Evolutionary conservation across 371 early-diverging fungal species (phyloP), one percentile per base, ranked within the genome.

Genomic region (Zopfochytrium polystomum): DNA sequence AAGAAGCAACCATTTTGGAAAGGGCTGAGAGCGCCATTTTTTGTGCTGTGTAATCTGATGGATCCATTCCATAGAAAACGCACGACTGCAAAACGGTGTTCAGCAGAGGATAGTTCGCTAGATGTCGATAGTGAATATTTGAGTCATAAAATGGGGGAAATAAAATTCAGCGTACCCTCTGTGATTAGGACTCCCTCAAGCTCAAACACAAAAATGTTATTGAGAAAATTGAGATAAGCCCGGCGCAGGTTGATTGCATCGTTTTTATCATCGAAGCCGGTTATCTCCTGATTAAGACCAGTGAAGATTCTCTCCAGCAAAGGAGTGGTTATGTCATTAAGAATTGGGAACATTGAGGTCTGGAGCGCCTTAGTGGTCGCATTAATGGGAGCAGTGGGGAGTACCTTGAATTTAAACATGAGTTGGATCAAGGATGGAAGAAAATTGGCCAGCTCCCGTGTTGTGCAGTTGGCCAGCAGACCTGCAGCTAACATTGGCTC

Each of bases 191-290:
- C 82, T 25, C 75, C 79, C 68, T 90, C 88, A 55, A 95, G 71
- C 32, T 86, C 88, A 7, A 87, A 80, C 57, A 88, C 87, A 74
- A 95, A 92, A 33, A 94, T 66, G n/a, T 84, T 82, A 23, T 83
- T 77, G 49, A 96, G 60, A 72, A 95, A 90, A 5, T 80, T 82
- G 32, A 96, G 74, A 62, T 94, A 95, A 0, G 89, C 80, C 70
- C 87, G 87, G 33, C 89, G 86, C 33, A 96, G 80, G 26, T 90
- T 89, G 9, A 81, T 72, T 52, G 89, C 73, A 38, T 88, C 74
- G 44, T 92, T 60, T 0, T 85, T 83, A 68, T 94, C 96, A 67
- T 96, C 97, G 0, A 92, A 93, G 11, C 97, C 97, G 54, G 83
- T 78, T 0, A 92, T 85, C 1, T 85, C 76, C 61, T 89, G 87